phyloP scores from a whole-genome alignment of 1,139 yeast species.

The Debaryomyces subglobosus region DNA sequence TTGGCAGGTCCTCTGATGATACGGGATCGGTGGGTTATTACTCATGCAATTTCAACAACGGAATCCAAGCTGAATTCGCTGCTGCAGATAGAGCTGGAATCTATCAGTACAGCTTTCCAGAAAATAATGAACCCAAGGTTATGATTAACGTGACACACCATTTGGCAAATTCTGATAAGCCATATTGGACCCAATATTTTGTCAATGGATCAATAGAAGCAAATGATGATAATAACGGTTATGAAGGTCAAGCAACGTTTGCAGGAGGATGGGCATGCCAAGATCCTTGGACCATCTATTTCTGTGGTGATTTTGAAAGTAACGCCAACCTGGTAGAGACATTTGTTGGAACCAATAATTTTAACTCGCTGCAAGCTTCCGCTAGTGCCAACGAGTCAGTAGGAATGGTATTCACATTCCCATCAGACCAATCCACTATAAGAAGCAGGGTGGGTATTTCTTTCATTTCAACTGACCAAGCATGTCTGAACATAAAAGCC shows the following conservation, averaged over 20 bases:
- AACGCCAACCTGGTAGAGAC: constrained; percentile 17
- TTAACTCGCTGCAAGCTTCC: background rate
- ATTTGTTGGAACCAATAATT: constrained; percentile 14
- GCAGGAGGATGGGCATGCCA: constrained; percentile 39
- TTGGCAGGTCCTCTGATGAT: constrained; percentile 22
- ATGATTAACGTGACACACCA: constrained; percentile 34
- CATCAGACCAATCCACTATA: constrained; percentile 12
- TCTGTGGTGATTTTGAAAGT: constrained; percentile 30
- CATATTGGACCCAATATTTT: constrained; percentile 37
- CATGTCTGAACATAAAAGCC: constrained; percentile 28
- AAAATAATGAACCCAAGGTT: constrained; percentile 15
- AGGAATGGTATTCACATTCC: constrained; percentile 27
- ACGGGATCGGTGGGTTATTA: constrained; percentile 29
- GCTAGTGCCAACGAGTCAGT: constrained; percentile 18
- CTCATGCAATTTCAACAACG: constrained; percentile 24
- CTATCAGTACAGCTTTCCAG: constrained; percentile 26
- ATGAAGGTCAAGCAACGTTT: constrained; percentile 28
- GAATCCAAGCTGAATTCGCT: constrained; percentile 28
- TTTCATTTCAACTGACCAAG: constrained; percentile 32
- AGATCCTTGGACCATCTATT: constrained; percentile 31
- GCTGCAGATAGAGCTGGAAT: constrained; percentile 31
- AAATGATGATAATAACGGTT: constrained; percentile 20
- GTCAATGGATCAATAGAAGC: constrained; percentile 28
- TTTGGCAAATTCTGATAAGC: constrained; percentile 27
- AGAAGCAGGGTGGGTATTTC: constrained; percentile 37